Evolutionary conservation across 2,329 filamentous ascomycete genomes (phyloP).

Genomic region (Diaporthe caulivora): DNA sequence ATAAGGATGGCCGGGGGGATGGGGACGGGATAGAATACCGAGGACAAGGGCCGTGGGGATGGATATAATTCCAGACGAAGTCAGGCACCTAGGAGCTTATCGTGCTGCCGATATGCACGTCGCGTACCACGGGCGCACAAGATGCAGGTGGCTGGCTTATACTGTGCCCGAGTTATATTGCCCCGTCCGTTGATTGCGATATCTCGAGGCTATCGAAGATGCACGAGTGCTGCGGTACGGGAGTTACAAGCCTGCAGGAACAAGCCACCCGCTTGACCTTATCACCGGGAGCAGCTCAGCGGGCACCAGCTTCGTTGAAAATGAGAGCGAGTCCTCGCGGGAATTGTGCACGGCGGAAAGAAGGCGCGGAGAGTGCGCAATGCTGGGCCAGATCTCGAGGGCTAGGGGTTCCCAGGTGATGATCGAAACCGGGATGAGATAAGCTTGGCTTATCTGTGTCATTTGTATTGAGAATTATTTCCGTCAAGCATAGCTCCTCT

Average conservation of each 20-base stretch:
- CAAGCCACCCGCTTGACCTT: conserved; percentile 20
- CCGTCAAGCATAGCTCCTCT: conserved; percentile 32
- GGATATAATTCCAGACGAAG: conserved; percentile 11
- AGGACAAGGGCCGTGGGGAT: conserved; percentile 19
- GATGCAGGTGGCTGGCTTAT: neutral
- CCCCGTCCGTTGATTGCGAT: conserved; percentile 19
- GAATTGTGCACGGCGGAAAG: neutral
- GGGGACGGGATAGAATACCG: conserved; percentile 11
- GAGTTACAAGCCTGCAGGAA: conserved; percentile 18
- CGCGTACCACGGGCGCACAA: conserved; percentile 15
- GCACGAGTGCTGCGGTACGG: conserved; percentile 3
- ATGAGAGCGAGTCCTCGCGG: conserved; percentile 11
- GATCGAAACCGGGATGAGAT: conserved; percentile 67
- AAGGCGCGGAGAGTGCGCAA: conserved; percentile 5
- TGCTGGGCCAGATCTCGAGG: conserved; percentile 31
- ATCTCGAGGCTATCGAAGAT: conserved; percentile 7
- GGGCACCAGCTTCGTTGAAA: conserved; percentile 10
- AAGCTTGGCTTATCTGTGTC: conserved; percentile 70
- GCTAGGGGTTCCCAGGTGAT: conserved; percentile 57
- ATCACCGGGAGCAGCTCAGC: conserved; percentile 19
- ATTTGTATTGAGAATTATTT: conserved; percentile 55
- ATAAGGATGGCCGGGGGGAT: conserved; percentile 23
- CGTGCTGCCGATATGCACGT: conserved; percentile 23
- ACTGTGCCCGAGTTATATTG: neutral
- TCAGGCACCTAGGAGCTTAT: conserved; percentile 15